Percentiles rank a stretch among this genome's conserved stretches.
These are phyloP conservation scores for Leccinum laetum DNA, from an alignment of 1,284 basidiomycete genomes.

Conservation along the genomic window DNA sequence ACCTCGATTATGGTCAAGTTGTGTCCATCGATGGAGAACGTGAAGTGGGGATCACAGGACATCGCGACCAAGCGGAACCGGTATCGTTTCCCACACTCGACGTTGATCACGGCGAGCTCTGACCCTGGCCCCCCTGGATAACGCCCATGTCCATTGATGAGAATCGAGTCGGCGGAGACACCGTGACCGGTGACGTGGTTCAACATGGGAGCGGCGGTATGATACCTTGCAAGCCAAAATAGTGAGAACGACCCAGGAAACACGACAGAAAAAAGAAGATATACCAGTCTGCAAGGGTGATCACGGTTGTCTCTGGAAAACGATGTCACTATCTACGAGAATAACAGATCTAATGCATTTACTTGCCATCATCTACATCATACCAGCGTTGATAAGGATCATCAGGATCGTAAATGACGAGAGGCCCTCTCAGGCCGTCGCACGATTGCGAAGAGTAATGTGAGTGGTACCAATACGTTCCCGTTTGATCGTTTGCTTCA, in stretches of 20 bases:
- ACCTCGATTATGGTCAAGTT: conserved; percentile 40
- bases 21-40: conserved; percentile 43
- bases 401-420: background rate
- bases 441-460: background rate
- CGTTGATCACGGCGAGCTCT: conserved; percentile 27
- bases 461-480: background rate
- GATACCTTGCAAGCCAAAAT: conserved; percentile 34
- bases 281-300: conserved; percentile 31
- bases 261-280: background rate
- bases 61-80: conserved; percentile 43
- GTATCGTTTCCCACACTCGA: conserved; percentile 33
- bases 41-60: conserved; percentile 38
- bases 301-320: conserved; percentile 28
- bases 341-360: background rate
- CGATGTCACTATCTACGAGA: background rate
- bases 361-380: background rate
- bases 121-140: conserved; percentile 36
- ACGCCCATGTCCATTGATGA: conserved; percentile 52
- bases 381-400: background rate
- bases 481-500: background rate
- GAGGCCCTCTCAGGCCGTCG: background rate
- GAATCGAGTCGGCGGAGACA: conserved; percentile 24
- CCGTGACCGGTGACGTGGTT: conserved; percentile 14
- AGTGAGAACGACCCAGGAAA: background rate
- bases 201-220: conserved; percentile 18